Percentiles rank a stretch among this genome's conserved stretches.
Conservation (phyloP, 2,329 filamentous ascomycete genomes). For the Leptodontidium sp. region DNA sequence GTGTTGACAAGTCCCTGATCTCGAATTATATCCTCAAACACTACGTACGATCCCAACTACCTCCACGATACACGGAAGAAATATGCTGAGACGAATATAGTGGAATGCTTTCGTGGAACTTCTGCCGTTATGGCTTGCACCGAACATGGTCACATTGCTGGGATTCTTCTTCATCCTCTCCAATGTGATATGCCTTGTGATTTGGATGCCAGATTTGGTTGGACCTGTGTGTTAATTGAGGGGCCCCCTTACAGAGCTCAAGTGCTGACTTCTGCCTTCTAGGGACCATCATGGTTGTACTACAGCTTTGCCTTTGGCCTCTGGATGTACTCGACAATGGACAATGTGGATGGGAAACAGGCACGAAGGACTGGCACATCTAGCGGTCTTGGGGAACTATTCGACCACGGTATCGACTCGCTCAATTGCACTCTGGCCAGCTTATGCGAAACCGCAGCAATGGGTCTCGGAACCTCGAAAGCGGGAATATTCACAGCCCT, state of each 20-base stretch:
- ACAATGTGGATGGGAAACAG: slow-evolving; percentile 99
- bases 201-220: slow-evolving; percentile 88
- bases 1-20: slow-evolving; percentile 93
- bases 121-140: slow-evolving; percentile 93
- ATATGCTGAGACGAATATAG: slow-evolving; percentile 57
- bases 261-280: slow-evolving; percentile 34
- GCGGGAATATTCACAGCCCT: slow-evolving; percentile 91
- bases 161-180: slow-evolving; percentile 93
- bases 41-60: slow-evolving; percentile 72
- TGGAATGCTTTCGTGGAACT: slow-evolving; percentile 97
- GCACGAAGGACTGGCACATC: slow-evolving; percentile 93
- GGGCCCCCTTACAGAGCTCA: not conserved
- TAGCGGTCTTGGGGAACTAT: slow-evolving; percentile 92
- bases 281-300: slow-evolving; percentile 92
- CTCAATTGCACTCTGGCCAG: slow-evolving; percentile 95
- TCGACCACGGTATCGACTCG: slow-evolving; percentile 98
- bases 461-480: slow-evolving; percentile 86
- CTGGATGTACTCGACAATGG: slow-evolving; percentile 99
- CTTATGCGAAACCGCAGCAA: slow-evolving; percentile 88
- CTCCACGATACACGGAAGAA: slow-evolving; percentile 15
- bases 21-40: slow-evolving; percentile 94
- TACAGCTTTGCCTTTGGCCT: slow-evolving; percentile 94
- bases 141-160: slow-evolving; percentile 95
- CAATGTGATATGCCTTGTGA: slow-evolving; percentile 77
- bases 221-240: slow-evolving; percentile 73